Conservation (phyloP, 2,329 filamentous ascomycete species). For the Calonectria hongkongensis region DNA sequence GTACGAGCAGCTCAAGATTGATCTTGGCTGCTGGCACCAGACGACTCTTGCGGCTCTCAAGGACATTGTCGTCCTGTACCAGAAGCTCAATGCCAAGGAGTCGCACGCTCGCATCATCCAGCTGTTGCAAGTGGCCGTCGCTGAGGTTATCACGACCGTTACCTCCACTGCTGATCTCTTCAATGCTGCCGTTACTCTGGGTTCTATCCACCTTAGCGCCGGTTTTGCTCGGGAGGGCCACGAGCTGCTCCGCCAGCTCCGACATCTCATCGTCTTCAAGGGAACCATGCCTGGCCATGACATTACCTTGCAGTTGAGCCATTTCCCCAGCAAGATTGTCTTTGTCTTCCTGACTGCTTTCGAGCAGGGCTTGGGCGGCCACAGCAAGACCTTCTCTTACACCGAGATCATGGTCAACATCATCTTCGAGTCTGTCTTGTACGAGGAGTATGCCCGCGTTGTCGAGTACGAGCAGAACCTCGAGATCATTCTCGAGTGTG, state of each 20-base stretch:
- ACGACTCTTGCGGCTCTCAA: conserved; percentile 65
- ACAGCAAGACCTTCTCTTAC: conserved; percentile 59
- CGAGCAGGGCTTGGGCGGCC: conserved; percentile 62
- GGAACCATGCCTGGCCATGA: conserved; percentile 59
- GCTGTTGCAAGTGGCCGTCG: conserved; percentile 63
- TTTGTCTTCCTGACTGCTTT: conserved; percentile 68
- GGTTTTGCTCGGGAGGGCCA: conserved; percentile 62
- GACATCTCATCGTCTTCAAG: conserved; percentile 68
- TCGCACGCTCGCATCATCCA: conserved; percentile 60
- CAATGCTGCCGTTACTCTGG: conserved; percentile 67
- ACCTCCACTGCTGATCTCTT: conserved; percentile 67
- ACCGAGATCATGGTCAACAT: conserved; percentile 61
- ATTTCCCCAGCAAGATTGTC: conserved; percentile 59
- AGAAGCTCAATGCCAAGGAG: conserved; percentile 61
- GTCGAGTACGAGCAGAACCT: conserved; percentile 47
- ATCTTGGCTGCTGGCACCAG: conserved; percentile 67
- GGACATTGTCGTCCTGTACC: conserved; percentile 65
- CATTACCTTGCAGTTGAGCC: conserved; percentile 61
- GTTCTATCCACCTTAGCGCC: conserved; percentile 66
- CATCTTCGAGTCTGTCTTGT: conserved; percentile 51
- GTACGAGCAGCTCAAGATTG: conserved; percentile 64
- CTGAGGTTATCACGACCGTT: conserved; percentile 62
- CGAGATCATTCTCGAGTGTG: conserved; percentile 50
- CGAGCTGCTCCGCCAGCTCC: conserved; percentile 68
- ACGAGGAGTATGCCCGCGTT: conserved; percentile 52